phyloP scores from a whole-genome alignment of 192 early-diverging fungal species.

The Gaertneriomyces sp. region DNA sequence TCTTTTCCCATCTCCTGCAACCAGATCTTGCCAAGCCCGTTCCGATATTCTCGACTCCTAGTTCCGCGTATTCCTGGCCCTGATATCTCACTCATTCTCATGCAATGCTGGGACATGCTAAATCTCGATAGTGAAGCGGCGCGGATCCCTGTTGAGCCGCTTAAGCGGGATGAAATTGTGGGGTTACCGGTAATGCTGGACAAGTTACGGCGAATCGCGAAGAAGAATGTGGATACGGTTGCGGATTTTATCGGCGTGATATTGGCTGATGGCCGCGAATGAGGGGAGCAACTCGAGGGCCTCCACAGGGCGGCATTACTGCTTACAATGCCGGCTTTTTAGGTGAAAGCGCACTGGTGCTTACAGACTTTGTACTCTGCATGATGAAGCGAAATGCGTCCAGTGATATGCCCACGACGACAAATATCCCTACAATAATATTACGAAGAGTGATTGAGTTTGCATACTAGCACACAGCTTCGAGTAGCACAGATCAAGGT shows the following conservation, averaged over 20 bases:
- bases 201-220: background rate
- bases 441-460: background rate
- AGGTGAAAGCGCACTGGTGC: too few species aligned
- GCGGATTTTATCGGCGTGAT: background rate
- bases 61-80: background rate
- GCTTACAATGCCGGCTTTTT: too few species aligned
- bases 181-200: background rate
- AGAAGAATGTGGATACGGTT: background rate
- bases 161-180: background rate
- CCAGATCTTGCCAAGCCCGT: slow-evolving; percentile 1
- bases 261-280: background rate
- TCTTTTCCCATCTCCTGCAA: background rate
- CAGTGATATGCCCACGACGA: slow-evolving; percentile 58
- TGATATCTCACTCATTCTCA: background rate
- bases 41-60: background rate
- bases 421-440: slow-evolving; percentile 46
- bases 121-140: background rate
- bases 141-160: background rate
- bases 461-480: background rate
- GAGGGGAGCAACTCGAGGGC: background rate
- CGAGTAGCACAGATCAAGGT: background rate
- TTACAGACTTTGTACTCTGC: background rate
- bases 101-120: slow-evolving; percentile 3
- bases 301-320: too few species aligned
- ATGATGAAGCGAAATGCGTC: slow-evolving; percentile 21